Conservation (phyloP, 495 filamentous ascomycete genomes). For the Polyplosphaeria fusca region DNA sequence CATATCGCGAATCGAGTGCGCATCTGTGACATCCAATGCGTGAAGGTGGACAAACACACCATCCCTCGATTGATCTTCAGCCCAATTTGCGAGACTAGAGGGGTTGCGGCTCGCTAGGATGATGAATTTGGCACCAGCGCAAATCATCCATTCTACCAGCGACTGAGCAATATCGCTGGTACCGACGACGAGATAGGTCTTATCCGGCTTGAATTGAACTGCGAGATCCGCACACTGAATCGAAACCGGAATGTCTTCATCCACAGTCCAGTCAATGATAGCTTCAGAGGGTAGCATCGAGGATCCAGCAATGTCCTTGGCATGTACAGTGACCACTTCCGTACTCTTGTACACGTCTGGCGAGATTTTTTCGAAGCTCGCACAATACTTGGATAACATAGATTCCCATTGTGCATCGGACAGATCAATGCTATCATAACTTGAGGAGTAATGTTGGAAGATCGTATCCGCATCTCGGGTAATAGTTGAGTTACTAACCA, state of each 20-base stretch:
- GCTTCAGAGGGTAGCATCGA: neutral
- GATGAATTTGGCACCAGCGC: conserved; percentile 2
- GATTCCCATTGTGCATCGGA: no score
- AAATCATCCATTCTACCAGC: conserved; percentile 2
- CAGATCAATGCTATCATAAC: neutral
- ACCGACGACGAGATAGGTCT: conserved; percentile 8
- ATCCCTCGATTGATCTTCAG: neutral
- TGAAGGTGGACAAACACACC: neutral
- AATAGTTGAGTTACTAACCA: neutral
- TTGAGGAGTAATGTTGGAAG: neutral
- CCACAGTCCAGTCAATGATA: neutral
- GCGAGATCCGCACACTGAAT: neutral
- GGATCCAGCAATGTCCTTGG: no score
- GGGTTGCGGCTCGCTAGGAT: conserved; percentile 8
- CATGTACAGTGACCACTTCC: no score
- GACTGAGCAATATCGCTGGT: conserved; percentile 5
- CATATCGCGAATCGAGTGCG: neutral
- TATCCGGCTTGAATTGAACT: neutral
- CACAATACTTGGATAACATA: no score
- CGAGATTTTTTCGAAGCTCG: no score
- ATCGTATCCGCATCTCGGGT: neutral
- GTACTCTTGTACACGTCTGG: no score
- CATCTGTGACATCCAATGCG: conserved; percentile 2
- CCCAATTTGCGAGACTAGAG: neutral
- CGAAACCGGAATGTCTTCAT: neutral